A percentile compares a stretch with the other conserved stretches of the same genome.
Conservation (phyloP, 148 eudicot genomes). For the Amaranthus hypochondriacus region DNA sequence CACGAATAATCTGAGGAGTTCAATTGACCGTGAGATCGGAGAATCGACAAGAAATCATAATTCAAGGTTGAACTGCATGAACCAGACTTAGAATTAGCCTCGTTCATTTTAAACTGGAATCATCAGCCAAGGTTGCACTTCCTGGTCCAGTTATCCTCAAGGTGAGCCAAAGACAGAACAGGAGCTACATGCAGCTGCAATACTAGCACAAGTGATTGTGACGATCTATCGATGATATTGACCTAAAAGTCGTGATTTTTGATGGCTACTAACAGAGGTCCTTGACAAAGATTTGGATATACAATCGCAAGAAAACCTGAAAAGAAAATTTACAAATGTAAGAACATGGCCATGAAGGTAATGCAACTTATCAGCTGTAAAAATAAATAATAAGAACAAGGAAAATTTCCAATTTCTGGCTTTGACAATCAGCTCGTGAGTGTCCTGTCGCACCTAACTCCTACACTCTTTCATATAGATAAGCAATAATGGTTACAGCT, state of each 20-base stretch:
- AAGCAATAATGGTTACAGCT: too few relatives aligned
- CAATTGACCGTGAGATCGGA: not conserved
- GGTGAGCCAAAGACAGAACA: not conserved
- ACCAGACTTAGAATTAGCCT: not conserved
- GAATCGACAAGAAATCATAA: not conserved
- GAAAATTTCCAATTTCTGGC: too few relatives aligned
- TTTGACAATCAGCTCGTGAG: too few relatives aligned
- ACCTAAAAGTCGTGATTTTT: not conserved
- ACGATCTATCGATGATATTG: not conserved
- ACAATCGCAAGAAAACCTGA: not conserved
- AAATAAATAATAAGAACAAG: not conserved
- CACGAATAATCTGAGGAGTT: not conserved
- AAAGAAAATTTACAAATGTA: not conserved
- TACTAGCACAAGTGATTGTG: not conserved
- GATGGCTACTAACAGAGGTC: not conserved
- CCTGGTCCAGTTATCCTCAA: too few relatives aligned
- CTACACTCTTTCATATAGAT: too few relatives aligned
- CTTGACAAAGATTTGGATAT: not conserved
- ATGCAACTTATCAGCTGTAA: conserved; percentile 5
- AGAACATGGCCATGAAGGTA: not conserved
- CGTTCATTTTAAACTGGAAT: too few relatives aligned
- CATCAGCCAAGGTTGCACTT: not conserved
- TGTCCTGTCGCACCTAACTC: too few relatives aligned
- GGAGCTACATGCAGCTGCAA: not conserved
- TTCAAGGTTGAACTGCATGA: not conserved